A percentile compares a stretch with the other conserved stretches of the same genome.
These are phyloP conservation scores for Closterium sp. DNA, from an alignment of 139 green algal genomes.

Conservation along the genomic window DNA sequence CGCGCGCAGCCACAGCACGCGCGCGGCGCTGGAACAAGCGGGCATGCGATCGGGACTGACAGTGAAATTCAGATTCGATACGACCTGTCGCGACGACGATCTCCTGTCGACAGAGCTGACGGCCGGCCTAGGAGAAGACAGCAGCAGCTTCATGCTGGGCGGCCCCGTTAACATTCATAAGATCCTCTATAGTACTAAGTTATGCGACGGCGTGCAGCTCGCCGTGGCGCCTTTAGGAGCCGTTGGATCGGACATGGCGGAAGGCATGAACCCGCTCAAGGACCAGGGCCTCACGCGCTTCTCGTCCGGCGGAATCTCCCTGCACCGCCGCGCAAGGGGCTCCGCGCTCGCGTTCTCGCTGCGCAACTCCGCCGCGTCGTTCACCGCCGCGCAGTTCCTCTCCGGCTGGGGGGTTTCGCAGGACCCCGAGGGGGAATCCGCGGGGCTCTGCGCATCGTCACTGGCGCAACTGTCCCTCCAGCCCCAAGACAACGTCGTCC, in stretches of 20 bases:
- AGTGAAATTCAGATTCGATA: constrained; percentile 38
- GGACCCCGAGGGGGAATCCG: background rate
- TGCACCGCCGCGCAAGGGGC: constrained; percentile 15
- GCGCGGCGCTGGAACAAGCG: background rate
- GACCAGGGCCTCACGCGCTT: constrained; percentile 33
- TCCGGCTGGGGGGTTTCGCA: background rate
- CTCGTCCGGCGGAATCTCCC: constrained; percentile 9
- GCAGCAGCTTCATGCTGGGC: constrained; percentile 21
- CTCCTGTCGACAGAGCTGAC: constrained; percentile 20
- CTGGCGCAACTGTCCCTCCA: constrained; percentile 28
- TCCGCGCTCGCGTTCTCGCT: constrained; percentile 23
- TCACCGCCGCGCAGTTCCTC: constrained; percentile 42
- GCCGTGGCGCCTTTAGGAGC: constrained; percentile 21
- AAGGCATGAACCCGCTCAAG: constrained; percentile 30
- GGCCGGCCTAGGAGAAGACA: constrained; percentile 19
- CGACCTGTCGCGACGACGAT: constrained; percentile 22
- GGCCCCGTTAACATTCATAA: constrained; percentile 35
- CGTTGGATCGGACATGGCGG: constrained; percentile 14
- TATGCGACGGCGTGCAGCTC: constrained; percentile 4
- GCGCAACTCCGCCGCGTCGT: background rate
- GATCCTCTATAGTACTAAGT: constrained; percentile 25
- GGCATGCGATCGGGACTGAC: constrained; percentile 27
- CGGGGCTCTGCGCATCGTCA: constrained; percentile 12
- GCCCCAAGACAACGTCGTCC: constrained; percentile 16
- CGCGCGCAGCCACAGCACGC: constrained; percentile 2